phyloP scores from a whole-genome alignment of 2,329 filamentous ascomycete genomes.

The Ophiostoma ulmi region DNA sequence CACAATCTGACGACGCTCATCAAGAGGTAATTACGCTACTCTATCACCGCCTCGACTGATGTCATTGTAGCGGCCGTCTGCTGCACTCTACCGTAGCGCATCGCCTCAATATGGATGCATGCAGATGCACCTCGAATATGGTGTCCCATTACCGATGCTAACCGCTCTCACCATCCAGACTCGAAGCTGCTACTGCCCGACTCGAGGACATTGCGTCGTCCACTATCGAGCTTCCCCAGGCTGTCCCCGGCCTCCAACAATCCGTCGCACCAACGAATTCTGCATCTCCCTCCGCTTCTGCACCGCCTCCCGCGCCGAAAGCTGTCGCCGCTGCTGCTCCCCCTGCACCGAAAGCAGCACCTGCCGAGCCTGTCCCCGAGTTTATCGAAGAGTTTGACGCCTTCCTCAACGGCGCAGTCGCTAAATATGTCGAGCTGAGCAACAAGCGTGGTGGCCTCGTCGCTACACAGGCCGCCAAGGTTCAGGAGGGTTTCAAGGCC shows the following conservation, averaged over 20 bases:
- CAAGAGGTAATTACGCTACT: conserved; percentile 68
- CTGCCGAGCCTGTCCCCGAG: conserved; percentile 60
- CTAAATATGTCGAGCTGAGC: conserved; percentile 72
- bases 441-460: conserved; percentile 71
- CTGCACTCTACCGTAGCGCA: background rate
- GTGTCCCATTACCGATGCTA: background rate
- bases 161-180: conserved; percentile 48
- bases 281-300: conserved; percentile 33
- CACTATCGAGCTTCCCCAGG: conserved; percentile 55
- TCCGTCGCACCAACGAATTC: conserved; percentile 36
- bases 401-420: conserved; percentile 68
- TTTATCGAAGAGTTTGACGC: conserved; percentile 84
- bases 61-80: background rate
- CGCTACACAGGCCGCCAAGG: conserved; percentile 64
- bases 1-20: conserved; percentile 95
- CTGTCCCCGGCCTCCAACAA: conserved; percentile 43
- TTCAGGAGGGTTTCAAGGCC: conserved; percentile 66
- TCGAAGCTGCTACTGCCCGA: conserved; percentile 93
- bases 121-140: background rate
- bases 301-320: conserved; percentile 32
- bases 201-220: conserved; percentile 93
- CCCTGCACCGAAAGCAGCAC: conserved; percentile 40
- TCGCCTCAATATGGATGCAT: background rate
- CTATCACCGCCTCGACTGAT: conserved; percentile 21
- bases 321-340: conserved; percentile 37